phyloP scores from a whole-genome alignment of 2,329 filamentous ascomycete species.

The Beauveria sp. region DNA sequence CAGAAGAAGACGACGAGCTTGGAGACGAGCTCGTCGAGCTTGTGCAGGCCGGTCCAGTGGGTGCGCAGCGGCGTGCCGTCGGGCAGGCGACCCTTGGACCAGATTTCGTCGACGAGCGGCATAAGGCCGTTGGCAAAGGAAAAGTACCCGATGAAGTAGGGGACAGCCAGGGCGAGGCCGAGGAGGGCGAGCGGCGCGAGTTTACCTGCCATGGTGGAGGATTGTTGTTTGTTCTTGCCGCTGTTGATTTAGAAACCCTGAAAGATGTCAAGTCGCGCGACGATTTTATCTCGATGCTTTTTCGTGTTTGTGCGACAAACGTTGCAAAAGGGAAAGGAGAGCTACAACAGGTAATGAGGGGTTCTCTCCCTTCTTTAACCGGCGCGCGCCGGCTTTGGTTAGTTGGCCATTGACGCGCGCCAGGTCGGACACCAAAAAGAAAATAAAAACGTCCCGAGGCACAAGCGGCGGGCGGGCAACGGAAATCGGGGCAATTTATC shows the following conservation, averaged over 20 bases:
- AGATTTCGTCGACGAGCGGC: constrained; percentile 4
- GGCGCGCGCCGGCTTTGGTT: background rate
- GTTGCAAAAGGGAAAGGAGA: background rate
- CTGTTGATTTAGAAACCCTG: background rate
- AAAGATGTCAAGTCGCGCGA: no score
- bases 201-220: constrained; percentile 12
- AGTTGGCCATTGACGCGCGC: background rate
- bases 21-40: constrained; percentile 13
- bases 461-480: background rate
- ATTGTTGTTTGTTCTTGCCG: background rate
- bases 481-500: background rate
- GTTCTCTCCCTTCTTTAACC: background rate
- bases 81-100: constrained; percentile 9
- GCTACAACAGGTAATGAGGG: background rate
- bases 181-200: constrained; percentile 11
- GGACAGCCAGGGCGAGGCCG: constrained; percentile 12
- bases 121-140: constrained; percentile 13
- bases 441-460: background rate
- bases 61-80: constrained; percentile 15
- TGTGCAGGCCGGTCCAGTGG: constrained; percentile 12
- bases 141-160: constrained; percentile 16
- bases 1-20: constrained; percentile 17
- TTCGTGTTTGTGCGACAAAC: no score
- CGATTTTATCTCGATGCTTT: no score
- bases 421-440: no score